phyloP scores from a whole-genome alignment of 2,329 filamentous ascomycete species.

The Coniella lustricola region DNA sequence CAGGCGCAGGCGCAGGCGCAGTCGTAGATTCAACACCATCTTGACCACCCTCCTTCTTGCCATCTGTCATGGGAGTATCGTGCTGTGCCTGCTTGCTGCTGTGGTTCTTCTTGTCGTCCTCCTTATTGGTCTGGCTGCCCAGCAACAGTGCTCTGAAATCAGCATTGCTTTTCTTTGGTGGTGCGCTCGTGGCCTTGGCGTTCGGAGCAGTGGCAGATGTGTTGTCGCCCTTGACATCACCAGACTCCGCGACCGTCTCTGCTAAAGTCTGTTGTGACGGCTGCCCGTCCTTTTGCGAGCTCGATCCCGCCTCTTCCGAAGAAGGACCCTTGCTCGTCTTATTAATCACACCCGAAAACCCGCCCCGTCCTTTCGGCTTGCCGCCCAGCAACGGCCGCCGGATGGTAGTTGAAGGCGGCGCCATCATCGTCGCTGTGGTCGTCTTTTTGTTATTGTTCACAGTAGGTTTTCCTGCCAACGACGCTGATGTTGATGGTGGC shows the following conservation, averaged over 20 bases:
- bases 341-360: constrained; percentile 22
- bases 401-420: constrained; percentile 33
- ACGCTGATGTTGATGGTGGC: constrained; percentile 20
- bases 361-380: constrained; percentile 20
- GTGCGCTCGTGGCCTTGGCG: constrained; percentile 23
- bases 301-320: too few species aligned
- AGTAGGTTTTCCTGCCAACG: too few species aligned
- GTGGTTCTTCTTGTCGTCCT: too few species aligned
- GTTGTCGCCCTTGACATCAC: not conserved
- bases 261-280: too few species aligned
- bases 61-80: not conserved
- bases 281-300: constrained; percentile 1
- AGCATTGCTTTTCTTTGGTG: constrained; percentile 50
- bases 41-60: not conserved
- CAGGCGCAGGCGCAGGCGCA: not conserved
- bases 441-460: constrained; percentile 21
- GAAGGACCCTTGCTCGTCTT: constrained; percentile 17
- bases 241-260: constrained; percentile 9
- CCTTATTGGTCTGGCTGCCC: constrained; percentile 16
- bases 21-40: not conserved
- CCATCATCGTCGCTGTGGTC: constrained; percentile 34
- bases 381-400: constrained; percentile 29
- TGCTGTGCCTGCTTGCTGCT: not conserved
- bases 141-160: constrained; percentile 52
- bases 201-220: constrained; percentile 5